Base-by-base conservation (phyloP, 2,329 filamentous ascomycete genomes). In the Capronia coronata region DNA sequence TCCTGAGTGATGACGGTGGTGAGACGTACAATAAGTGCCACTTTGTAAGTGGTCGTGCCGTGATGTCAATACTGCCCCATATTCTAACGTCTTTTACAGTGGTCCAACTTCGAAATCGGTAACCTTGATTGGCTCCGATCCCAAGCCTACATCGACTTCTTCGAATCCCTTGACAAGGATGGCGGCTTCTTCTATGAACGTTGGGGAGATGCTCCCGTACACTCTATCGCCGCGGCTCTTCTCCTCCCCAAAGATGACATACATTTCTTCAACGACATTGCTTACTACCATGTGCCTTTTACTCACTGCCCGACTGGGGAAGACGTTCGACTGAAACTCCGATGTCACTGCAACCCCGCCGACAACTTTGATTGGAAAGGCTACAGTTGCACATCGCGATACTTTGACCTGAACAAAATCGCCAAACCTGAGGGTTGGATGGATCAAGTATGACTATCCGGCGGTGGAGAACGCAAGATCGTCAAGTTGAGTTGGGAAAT, bases 331-430 rank as follows among this genome's bases (percentile, higher is more conserved):
- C 69, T 90, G 48, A 84, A 95, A 59, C 80, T 91, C 59, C 90
- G 87, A 67, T 98, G 93, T 70, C 85, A 90, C 69, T 98, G 93
- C 73, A 89, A 98, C 65, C 91, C 93, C 6, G 83, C 84, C 64
- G 87, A 97, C 52, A 98, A 98, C 75, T 98, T 98, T 75, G 93
- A 98, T 71, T 98, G 94, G 94, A 96, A 95, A 71, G 86, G 87
- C 45, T 97, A 96, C 68, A 95, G 88, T 67, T 97, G 90, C 74
- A 96, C 91, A 45, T 80, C 86, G 27, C 81, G 84, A 61, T 98
- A 78, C 74, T 97, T 86, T 66, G 86, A 96, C 39, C 68, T 89
- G 62, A 94, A 90, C 68, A 78, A 82, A 48, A 71, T 91, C 67
- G 71, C 83, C 54, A 94, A 93, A 73, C 93, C 93, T 11, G 79